These are phyloP conservation scores for Bipolaris sorokiniana DNA, from an alignment of 2,329 filamentous ascomycete genomes.

Conservation along the genomic window DNA sequence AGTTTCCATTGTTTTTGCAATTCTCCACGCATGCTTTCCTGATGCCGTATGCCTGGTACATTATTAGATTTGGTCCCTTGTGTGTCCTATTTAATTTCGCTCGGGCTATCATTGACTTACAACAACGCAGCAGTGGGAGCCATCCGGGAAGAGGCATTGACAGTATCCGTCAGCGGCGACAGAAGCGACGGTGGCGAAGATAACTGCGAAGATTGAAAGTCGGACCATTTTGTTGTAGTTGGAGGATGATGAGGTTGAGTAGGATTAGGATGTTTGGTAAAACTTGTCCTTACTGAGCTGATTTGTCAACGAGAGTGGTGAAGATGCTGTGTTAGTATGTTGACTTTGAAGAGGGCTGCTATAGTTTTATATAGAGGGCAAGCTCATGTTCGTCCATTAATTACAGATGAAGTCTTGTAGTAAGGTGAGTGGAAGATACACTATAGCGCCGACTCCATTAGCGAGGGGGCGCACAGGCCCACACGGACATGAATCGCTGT, in stretches of 20 bases:
- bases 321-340: background rate
- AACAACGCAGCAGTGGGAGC: conserved; percentile 13
- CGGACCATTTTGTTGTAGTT: conserved; percentile 7
- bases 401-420: background rate
- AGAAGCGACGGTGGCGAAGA: conserved; percentile 5
- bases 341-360: background rate
- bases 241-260: background rate
- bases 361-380: background rate
- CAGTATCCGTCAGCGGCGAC: conserved; percentile 9
- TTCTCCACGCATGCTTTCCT: background rate
- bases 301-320: background rate
- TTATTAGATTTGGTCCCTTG: background rate
- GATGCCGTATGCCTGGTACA: background rate
- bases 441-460: background rate
- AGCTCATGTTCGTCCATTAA: background rate
- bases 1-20: conserved; percentile 7
- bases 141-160: conserved; percentile 9
- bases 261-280: background rate
- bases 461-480: background rate
- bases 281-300: background rate
- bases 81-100: background rate
- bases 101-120: conserved; percentile 2
- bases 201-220: background rate
- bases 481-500: no score
- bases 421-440: background rate